phyloP scores from a whole-genome alignment of 768 basidiomycete genomes.

The Pleurotus giganteus region DNA sequence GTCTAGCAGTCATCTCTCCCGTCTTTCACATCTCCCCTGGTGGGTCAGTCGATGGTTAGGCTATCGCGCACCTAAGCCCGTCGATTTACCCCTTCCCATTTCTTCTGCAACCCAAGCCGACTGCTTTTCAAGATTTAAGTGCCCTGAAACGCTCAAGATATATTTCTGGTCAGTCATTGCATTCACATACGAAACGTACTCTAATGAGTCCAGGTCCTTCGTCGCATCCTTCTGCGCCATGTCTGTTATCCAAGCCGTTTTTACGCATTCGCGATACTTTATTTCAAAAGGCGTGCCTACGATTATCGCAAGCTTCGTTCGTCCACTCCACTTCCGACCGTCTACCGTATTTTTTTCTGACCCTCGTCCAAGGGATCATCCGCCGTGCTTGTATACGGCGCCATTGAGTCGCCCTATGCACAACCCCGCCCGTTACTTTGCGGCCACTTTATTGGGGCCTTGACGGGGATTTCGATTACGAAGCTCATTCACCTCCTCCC shows the following conservation, averaged over 20 bases:
- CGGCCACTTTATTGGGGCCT: conserved; percentile 49
- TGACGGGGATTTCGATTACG: conserved; percentile 47
- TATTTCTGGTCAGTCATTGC: not conserved
- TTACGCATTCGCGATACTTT: conserved; percentile 48
- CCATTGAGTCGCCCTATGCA: conserved; percentile 49
- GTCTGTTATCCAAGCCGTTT: conserved; percentile 47
- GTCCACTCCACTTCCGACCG: conserved; percentile 13
- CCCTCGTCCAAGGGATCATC: conserved; percentile 42
- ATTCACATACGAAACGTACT: not conserved
- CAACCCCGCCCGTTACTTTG: conserved; percentile 51
- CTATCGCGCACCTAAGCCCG: conserved; percentile 34
- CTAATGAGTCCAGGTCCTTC: conserved; percentile 16
- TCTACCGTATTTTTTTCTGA: not conserved
- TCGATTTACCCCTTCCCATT: conserved; percentile 29
- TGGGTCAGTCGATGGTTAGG: conserved; percentile 44
- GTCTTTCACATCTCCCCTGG: conserved; percentile 32
- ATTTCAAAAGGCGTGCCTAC: conserved; percentile 40
- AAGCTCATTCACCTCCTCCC: conserved; percentile 49
- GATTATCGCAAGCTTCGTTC: conserved; percentile 47
- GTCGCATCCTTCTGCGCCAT: conserved; percentile 53
- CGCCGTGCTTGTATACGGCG: conserved; percentile 53
- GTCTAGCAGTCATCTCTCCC: conserved; percentile 11
- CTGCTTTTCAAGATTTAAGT: not conserved
- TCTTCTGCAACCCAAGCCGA: conserved; percentile 40
- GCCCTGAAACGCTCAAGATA: not conserved